A percentile compares a stretch with the other conserved stretches of the same genome.
phyloP scores from a whole-genome alignment of 768 basidiomycete species.

The Daedaleopsis sinensis region DNA sequence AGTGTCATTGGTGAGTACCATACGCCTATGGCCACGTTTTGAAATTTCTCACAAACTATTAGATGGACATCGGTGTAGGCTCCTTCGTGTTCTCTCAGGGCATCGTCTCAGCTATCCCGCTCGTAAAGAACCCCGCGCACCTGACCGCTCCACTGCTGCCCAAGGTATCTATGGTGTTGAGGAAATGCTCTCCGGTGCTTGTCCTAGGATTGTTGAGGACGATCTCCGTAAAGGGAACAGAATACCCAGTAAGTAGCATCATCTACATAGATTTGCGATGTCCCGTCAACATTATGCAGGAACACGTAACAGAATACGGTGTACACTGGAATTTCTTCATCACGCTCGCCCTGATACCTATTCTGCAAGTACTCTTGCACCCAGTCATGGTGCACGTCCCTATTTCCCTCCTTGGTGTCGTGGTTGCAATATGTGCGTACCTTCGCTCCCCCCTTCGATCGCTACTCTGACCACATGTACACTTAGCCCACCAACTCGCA shows the following conservation, averaged over 20 bases:
- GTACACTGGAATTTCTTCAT: slow-evolving; percentile 99
- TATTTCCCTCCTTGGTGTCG: slow-evolving; percentile 62
- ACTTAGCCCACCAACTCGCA: slow-evolving; percentile 71
- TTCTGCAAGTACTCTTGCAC: slow-evolving; percentile 70
- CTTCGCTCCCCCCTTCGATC: not conserved
- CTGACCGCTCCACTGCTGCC: slow-evolving; percentile 49
- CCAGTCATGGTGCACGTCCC: slow-evolving; percentile 62
- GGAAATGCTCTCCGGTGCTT: slow-evolving; percentile 69
- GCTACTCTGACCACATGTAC: not conserved
- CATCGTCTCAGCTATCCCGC: slow-evolving; percentile 82
- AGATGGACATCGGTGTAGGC: slow-evolving; percentile 99
- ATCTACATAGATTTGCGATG: not conserved
- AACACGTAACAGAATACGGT: slow-evolving; percentile 96
- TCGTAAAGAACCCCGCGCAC: slow-evolving; percentile 64
- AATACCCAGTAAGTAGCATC: slow-evolving; percentile 79
- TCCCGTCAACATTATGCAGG: slow-evolving; percentile 45
- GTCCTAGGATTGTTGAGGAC: slow-evolving; percentile 77
- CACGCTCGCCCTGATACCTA: slow-evolving; percentile 80
- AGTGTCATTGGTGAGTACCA: slow-evolving; percentile 76
- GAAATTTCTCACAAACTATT: not conserved
- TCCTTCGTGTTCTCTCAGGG: slow-evolving; percentile 98
- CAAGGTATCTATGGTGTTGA: slow-evolving; percentile 54
- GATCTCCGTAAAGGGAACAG: slow-evolving; percentile 85
- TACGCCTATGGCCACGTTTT: not conserved
- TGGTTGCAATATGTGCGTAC: slow-evolving; percentile 58